Percentiles rank a stretch among this genome's conserved stretches.
These are phyloP conservation scores for Leishmania major DNA, from an alignment of 208 protist genomes.

Conservation along the genomic window DNA sequence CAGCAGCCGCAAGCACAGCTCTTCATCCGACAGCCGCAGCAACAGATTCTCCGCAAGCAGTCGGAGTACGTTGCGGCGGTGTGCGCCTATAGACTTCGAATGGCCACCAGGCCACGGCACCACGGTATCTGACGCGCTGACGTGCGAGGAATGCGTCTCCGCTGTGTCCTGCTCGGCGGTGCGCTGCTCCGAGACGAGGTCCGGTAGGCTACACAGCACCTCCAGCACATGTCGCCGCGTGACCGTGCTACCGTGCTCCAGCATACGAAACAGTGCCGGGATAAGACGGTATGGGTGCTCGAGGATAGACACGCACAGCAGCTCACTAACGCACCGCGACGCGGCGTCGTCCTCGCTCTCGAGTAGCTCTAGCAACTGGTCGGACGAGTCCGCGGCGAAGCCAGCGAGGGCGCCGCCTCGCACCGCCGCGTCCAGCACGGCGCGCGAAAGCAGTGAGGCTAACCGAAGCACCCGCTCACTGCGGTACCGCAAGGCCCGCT, in stretches of 20 bases:
- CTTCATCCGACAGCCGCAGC: constrained; percentile 74
- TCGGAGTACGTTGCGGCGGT: constrained; percentile 61
- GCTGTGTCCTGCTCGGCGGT: background rate
- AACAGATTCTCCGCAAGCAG: constrained; percentile 77
- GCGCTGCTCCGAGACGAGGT: constrained; percentile 13
- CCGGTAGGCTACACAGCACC: constrained; percentile 67
- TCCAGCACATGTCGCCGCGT: constrained; percentile 78
- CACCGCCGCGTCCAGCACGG: constrained; percentile 53
- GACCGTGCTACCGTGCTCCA: constrained; percentile 49
- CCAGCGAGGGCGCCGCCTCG: constrained; percentile 17
- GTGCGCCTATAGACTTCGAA: constrained; percentile 1
- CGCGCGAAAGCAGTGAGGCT: constrained; percentile 56
- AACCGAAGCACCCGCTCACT: constrained; percentile 63
- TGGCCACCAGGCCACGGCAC: background rate
- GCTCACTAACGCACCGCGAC: constrained; percentile 58
- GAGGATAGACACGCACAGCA: constrained; percentile 64
- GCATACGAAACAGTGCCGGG: constrained; percentile 73
- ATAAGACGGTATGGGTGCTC: constrained; percentile 69
- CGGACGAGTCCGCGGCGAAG: constrained; percentile 53
- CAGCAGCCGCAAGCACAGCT: constrained; percentile 71
- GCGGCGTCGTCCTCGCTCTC: constrained; percentile 66
- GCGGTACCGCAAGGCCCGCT: constrained; percentile 61
- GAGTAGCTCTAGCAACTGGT: constrained; percentile 83
- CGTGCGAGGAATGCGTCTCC: background rate
- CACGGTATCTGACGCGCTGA: background rate